Evolutionary conservation across 208 protist species (phyloP).

Genomic region (Crithidia sp.): DNA sequence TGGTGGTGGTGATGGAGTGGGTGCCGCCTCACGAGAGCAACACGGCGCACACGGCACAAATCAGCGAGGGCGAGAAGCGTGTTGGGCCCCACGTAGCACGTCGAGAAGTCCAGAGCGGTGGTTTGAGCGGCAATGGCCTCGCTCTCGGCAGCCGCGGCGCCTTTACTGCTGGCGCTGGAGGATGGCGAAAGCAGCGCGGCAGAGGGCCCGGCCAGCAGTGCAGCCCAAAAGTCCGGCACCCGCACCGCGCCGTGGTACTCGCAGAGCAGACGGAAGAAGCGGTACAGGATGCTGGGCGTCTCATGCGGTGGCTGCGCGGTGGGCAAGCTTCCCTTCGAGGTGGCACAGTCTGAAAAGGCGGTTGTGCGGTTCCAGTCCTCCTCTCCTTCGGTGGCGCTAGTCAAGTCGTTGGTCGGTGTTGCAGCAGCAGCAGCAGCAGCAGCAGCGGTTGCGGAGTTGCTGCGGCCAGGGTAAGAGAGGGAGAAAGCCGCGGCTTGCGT

Average conservation of each 20-base stretch:
- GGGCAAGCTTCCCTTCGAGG: background rate
- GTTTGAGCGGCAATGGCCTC: background rate
- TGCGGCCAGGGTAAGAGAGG: background rate
- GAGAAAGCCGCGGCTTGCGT: background rate
- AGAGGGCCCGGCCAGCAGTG: constrained; percentile 6
- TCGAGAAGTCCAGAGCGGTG: constrained; percentile 32
- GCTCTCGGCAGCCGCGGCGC: background rate
- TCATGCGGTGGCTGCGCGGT: background rate
- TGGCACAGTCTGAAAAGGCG: constrained; percentile 3
- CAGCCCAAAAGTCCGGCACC: constrained; percentile 20
- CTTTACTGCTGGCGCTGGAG: background rate
- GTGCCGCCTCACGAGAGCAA: background rate
- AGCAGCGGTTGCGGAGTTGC: background rate
- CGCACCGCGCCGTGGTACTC: constrained; percentile 23
- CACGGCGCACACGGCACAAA: constrained; percentile 37
- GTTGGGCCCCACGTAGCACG: constrained; percentile 33
- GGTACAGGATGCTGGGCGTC: constrained; percentile 9
- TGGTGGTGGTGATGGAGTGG: background rate
- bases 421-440: too few species aligned
- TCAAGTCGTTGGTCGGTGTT: background rate
- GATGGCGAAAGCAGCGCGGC: background rate
- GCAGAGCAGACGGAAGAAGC: constrained; percentile 28
- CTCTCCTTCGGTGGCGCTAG: background rate
- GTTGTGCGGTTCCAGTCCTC: constrained; percentile 1
- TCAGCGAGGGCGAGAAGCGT: constrained; percentile 43